Evolutionary conservation across 2,329 filamentous ascomycete genomes (phyloP).

Genomic region (Neonectria punicea): DNA sequence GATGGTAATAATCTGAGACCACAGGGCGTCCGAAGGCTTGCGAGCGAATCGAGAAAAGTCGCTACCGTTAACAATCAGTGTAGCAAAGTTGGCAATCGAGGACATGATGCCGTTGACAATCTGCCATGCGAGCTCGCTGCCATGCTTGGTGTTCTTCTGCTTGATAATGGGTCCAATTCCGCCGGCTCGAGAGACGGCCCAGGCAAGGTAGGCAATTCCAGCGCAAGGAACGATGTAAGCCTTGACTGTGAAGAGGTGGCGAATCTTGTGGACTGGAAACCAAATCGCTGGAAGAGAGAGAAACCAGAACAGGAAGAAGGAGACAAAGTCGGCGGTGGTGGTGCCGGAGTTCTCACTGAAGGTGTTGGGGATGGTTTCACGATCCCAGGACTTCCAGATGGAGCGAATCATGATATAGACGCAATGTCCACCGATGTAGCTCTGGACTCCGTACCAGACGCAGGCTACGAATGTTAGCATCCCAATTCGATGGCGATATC

Average conservation of each 20-base stretch:
- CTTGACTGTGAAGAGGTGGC: conserved; percentile 92
- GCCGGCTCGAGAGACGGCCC: conserved; percentile 83
- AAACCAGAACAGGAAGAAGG: conserved; percentile 90
- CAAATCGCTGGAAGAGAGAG: conserved; percentile 84
- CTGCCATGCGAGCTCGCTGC: conserved; percentile 80
- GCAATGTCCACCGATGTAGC: conserved; percentile 86
- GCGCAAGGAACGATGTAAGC: conserved; percentile 84
- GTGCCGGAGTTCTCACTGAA: conserved; percentile 75
- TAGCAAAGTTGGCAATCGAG: conserved; percentile 90
- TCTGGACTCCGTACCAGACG: conserved; percentile 88
- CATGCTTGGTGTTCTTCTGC: conserved; percentile 70
- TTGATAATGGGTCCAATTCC: conserved; percentile 86
- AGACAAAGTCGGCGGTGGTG: conserved; percentile 78
- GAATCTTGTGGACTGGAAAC: conserved; percentile 89
- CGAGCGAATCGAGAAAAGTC: conserved; percentile 87
- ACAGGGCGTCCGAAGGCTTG: conserved; percentile 79
- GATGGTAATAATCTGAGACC: conserved; percentile 82
- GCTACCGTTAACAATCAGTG: conserved; percentile 83
- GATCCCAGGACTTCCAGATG: conserved; percentile 79
- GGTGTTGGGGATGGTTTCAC: conserved; percentile 70
- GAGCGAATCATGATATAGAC: conserved; percentile 89
- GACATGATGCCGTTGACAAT: conserved; percentile 89
- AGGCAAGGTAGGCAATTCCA: conserved; percentile 88
- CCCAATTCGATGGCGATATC: not conserved
- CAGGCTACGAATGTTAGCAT: conserved; percentile 62